Conservation (phyloP, 148 eudicot genomes). For the Chenopodium suecicum region DNA sequence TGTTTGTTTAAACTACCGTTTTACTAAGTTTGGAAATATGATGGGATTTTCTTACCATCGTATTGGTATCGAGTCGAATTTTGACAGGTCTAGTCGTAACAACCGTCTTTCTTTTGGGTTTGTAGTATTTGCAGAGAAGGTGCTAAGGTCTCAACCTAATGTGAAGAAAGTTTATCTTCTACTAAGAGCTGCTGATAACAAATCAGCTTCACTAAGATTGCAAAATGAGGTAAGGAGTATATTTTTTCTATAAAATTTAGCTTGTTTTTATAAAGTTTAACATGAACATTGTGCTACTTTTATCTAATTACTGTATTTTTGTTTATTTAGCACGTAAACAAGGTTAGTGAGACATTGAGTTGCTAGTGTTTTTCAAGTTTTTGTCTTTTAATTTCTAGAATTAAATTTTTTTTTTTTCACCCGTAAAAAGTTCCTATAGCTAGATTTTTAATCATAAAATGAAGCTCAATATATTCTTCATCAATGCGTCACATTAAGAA, state of each 20-base stretch:
- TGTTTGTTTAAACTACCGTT: too few species aligned
- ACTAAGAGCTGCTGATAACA: conserved; percentile 56
- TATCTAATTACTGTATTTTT: background rate
- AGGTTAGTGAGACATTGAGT: too few species aligned
- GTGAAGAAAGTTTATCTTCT: conserved; percentile 75
- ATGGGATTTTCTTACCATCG: too few species aligned
- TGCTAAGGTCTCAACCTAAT: conserved; percentile 75
- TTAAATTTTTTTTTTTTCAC: too few species aligned
- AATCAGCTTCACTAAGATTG: conserved; percentile 57
- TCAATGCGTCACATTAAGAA: too few species aligned
- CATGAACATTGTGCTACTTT: background rate
- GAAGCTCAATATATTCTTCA: too few species aligned
- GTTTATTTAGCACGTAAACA: background rate
- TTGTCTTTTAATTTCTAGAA: too few species aligned
- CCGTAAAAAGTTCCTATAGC: too few species aligned
- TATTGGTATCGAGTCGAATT: background rate
- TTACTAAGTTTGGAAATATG: too few species aligned
- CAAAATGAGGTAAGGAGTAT: conserved; percentile 51
- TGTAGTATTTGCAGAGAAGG: conserved; percentile 69
- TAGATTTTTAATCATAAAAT: too few species aligned
- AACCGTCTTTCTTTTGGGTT: background rate
- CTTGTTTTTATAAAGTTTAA: background rate
- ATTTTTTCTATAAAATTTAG: background rate
- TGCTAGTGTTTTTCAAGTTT: too few species aligned
- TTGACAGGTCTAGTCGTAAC: background rate